Conservation (phyloP, 2,329 filamentous ascomycete species). For the Fusarium burgessii region DNA sequence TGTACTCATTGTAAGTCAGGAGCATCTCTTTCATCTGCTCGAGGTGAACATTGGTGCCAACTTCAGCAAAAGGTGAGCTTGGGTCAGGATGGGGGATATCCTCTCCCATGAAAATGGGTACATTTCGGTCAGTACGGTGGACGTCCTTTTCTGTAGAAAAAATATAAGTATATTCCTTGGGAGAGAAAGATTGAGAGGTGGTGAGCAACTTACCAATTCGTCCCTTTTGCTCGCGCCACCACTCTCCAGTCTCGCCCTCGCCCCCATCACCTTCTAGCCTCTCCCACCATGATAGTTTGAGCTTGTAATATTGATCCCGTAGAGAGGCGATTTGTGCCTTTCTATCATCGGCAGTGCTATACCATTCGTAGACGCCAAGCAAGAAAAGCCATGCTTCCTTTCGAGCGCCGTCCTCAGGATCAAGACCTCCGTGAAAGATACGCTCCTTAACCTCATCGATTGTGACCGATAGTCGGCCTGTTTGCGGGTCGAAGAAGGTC, state of each 20-base stretch:
- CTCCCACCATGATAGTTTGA: conserved; percentile 98
- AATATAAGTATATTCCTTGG: conserved; percentile 19
- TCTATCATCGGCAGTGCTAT: conserved; percentile 87
- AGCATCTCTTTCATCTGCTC: conserved; percentile 99
- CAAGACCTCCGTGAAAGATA: conserved; percentile 94
- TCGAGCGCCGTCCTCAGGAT: conserved; percentile 88
- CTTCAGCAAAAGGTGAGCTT: conserved; percentile 91
- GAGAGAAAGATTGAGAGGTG: conserved; percentile 19
- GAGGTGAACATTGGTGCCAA: conserved; percentile 95
- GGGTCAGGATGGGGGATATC: conserved; percentile 97
- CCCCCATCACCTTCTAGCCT: conserved; percentile 85
- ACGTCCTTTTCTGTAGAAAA: conserved; percentile 89
- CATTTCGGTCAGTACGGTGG: conserved; percentile 93
- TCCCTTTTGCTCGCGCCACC: conserved; percentile 95
- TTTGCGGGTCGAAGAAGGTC: conserved; percentile 83
- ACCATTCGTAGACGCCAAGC: conserved; percentile 92
- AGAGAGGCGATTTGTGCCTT: conserved; percentile 85
- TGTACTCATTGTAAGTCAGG: conserved; percentile 98
- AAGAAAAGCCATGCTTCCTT: conserved; percentile 98
- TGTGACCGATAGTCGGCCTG: conserved; percentile 81
- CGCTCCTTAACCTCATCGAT: conserved; percentile 95
- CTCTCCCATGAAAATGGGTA: conserved; percentile 95
- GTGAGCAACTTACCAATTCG: conserved; percentile 80
- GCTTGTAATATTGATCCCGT: conserved; percentile 90
- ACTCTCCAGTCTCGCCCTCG: conserved; percentile 85